A percentile compares a stretch with the other conserved stretches of the same genome.
Evolutionary conservation across 225 moss, liverwort and hornwort species (phyloP).

Genomic region (Physcomitrium patens): DNA sequence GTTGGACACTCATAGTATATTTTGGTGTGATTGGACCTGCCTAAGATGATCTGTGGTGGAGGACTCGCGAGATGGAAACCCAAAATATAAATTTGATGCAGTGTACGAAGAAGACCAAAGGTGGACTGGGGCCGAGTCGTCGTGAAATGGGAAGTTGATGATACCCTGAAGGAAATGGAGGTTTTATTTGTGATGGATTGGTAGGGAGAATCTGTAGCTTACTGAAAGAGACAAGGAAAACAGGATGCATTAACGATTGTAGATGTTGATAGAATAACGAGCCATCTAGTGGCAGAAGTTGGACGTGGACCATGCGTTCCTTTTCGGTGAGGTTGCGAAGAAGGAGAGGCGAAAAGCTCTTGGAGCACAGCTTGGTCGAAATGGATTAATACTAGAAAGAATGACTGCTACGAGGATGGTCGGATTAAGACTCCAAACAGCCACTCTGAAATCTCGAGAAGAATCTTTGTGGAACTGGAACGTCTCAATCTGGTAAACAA

Average conservation of each 20-base stretch:
- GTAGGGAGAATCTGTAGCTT: constrained; percentile 76
- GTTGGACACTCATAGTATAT: not conserved
- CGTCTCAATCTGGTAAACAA: too few relatives aligned
- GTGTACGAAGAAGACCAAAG: not conserved
- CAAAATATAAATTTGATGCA: not conserved
- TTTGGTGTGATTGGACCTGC: not conserved
- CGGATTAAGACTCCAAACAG: constrained; percentile 79
- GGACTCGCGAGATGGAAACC: not conserved
- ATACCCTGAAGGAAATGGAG: constrained; percentile 35
- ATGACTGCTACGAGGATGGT: constrained; percentile 76
- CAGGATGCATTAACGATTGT: constrained; percentile 75
- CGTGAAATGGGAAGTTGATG: not conserved
- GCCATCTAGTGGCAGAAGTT: constrained; percentile 88
- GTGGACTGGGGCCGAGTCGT: not conserved
- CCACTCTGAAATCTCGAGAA: constrained; percentile 78
- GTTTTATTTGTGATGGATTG: constrained; percentile 72
- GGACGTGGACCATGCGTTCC: constrained; percentile 67
- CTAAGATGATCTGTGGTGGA: constrained; percentile 1
- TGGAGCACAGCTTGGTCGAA: constrained; percentile 70
- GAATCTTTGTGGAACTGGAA: constrained; percentile 75
- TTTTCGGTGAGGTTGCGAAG: constrained; percentile 59
- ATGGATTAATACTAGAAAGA: constrained; percentile 83
- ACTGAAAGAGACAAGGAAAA: constrained; percentile 47
- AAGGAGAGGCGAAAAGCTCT: constrained; percentile 56
- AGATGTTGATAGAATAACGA: constrained; percentile 62